phyloP scores from a whole-genome alignment of 345 rosid genomes.

The Tarenaya hassleriana region DNA sequence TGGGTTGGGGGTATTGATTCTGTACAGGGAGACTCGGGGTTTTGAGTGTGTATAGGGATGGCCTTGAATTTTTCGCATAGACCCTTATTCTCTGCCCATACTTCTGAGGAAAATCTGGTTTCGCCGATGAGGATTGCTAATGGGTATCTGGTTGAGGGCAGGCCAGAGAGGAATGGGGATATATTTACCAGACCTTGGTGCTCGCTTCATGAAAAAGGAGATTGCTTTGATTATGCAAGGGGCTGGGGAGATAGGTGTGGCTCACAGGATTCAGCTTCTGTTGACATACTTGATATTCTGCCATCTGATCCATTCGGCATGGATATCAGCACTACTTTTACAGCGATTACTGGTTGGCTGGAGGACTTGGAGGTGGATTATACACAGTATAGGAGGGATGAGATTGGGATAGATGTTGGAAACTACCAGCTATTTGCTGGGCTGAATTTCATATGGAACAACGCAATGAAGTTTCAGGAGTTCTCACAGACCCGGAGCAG shows the following conservation, averaged over 20 bases:
- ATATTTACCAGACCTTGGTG: conserved; percentile 36
- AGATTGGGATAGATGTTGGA: conserved; percentile 34
- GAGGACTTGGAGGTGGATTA: conserved; percentile 74
- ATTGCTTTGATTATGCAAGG: conserved; percentile 57
- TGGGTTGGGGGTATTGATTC: conserved; percentile 18
- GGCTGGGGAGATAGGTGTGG: conserved; percentile 39
- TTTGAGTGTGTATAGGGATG: conserved; percentile 34
- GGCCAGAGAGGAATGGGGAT: conserved; percentile 38
- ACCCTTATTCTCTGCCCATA: conserved; percentile 42
- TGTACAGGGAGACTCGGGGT: conserved; percentile 17
- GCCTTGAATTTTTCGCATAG: conserved; percentile 87
- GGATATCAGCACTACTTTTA: conserved; percentile 72
- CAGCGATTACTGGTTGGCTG: conserved; percentile 81
- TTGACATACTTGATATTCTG: conserved; percentile 77
- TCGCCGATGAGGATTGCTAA: conserved; percentile 60
- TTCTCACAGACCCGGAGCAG: conserved; percentile 33
- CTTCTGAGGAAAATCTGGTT: conserved; percentile 61
- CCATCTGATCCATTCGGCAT: conserved; percentile 90
- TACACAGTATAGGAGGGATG: conserved; percentile 40
- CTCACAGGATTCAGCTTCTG: conserved; percentile 62
- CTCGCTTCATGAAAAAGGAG: conserved; percentile 38
- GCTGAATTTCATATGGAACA: conserved; percentile 69
- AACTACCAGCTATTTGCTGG: conserved; percentile 67
- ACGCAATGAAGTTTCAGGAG: conserved; percentile 58
- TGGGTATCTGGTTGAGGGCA: conserved; percentile 54